Conservation (phyloP, 2,329 filamentous ascomycete species). For the Pyrenophora teres region DNA sequence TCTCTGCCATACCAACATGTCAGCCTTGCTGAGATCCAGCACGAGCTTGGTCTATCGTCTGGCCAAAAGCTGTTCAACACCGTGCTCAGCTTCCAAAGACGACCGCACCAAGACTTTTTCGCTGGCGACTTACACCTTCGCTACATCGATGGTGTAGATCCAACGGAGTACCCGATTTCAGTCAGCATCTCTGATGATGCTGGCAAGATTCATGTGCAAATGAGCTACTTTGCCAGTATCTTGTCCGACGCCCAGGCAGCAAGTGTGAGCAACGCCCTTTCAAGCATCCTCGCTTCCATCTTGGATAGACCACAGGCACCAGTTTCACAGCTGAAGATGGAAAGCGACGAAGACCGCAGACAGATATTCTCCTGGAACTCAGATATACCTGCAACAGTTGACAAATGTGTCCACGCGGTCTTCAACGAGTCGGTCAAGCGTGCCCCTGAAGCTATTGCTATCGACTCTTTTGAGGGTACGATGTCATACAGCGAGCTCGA, state of each 20-base stretch:
- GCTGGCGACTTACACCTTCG: constrained; percentile 1
- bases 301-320: not conserved
- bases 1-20: constrained; percentile 22
- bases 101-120: constrained; percentile 1
- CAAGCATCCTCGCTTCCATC: not conserved
- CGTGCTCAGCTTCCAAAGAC: constrained; percentile 12
- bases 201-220: not conserved
- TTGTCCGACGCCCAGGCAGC: not conserved
- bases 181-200: not conserved
- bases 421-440: not conserved
- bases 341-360: not conserved
- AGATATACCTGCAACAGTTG: not conserved
- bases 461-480: constrained; percentile 11
- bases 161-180: not conserved
- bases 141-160: not conserved
- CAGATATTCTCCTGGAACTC: not conserved
- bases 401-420: not conserved
- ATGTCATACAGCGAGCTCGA: constrained; percentile 22
- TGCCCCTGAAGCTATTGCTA: constrained; percentile 13
- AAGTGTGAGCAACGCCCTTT: not conserved
- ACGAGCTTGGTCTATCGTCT: constrained; percentile 40
- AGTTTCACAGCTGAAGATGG: not conserved
- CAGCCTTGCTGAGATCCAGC: constrained; percentile 49
- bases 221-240: constrained; percentile 1
- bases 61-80: constrained; percentile 49